These are phyloP conservation scores for Auxenochlorella protothecoides DNA, from an alignment of 139 green algal species.

Conservation along the genomic window DNA sequence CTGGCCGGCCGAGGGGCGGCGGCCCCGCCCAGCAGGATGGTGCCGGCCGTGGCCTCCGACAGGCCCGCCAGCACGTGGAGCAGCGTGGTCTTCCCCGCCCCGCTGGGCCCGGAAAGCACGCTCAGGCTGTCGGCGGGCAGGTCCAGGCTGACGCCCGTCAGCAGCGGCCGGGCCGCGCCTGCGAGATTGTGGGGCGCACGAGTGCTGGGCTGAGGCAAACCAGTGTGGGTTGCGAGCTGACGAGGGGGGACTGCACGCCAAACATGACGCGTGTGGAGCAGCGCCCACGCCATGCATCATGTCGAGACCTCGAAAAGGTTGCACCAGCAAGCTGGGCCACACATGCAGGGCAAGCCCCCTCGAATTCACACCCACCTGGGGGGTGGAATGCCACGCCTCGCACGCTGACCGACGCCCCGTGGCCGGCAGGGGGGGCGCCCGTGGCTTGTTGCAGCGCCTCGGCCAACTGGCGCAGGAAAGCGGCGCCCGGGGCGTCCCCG, in stretches of 20 bases:
- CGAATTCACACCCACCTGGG: not conserved
- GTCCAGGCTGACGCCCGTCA: constrained; percentile 50
- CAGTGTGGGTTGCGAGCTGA: not conserved
- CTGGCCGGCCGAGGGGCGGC: not conserved
- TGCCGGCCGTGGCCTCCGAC: constrained; percentile 40
- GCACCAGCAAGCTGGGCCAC: no score
- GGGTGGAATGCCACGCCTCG: not conserved
- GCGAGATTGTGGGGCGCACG: constrained; percentile 6
- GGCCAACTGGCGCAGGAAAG: not conserved
- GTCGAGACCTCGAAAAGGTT: no score
- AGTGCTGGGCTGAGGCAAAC: constrained; percentile 27
- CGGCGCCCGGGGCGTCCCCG: not conserved
- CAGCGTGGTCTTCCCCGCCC: constrained; percentile 84
- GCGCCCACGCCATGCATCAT: not conserved
- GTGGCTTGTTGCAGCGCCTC: constrained; percentile 28
- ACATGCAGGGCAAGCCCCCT: no score
- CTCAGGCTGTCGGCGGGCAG: constrained; percentile 61
- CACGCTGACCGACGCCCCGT: constrained; percentile 6
- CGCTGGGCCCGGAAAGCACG: constrained; percentile 69
- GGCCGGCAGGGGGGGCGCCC: constrained; percentile 2
- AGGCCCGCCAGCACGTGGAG: constrained; percentile 68
- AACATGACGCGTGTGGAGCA: not conserved
- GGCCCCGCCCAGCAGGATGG: constrained; percentile 17
- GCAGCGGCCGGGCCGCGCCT: constrained; percentile 42
- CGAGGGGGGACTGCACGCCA: not conserved